phyloP scores from a whole-genome alignment of 352 stramenopile genomes.

The Globisporangium cystogenes region DNA sequence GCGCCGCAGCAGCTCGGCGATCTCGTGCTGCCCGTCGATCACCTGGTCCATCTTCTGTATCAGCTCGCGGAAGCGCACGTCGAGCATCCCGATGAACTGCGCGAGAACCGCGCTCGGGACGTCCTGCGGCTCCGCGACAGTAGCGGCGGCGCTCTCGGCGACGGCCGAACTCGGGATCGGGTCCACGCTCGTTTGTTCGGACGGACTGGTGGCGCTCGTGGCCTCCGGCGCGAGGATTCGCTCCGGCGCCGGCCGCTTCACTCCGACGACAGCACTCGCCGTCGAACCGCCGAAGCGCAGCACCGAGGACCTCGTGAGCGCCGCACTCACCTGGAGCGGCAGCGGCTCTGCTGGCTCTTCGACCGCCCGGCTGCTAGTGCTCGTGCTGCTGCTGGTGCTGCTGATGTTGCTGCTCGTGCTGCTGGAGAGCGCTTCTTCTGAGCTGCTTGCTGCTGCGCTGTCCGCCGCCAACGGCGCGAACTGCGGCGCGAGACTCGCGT shows the following conservation, averaged over 20 bases:
- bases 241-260: not conserved
- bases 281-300: conserved; percentile 19
- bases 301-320: not conserved
- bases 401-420: conserved; percentile 8
- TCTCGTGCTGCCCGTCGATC: conserved; percentile 63
- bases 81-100: conserved; percentile 58
- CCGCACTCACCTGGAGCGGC: not conserved
- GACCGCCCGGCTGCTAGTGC: not conserved
- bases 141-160: not conserved
- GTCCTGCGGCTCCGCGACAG: conserved; percentile 8
- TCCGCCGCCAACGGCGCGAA: not conserved
- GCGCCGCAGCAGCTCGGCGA: conserved; percentile 53
- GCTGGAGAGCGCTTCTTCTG: conserved; percentile 1
- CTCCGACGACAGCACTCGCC: not conserved
- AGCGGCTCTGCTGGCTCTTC: too few relatives aligned
- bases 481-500: not conserved
- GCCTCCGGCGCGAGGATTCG: not conserved
- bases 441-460: not conserved
- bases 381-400: conserved; percentile 9
- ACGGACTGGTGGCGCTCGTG: not conserved
- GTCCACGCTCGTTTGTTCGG: not conserved
- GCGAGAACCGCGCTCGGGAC: conserved; percentile 33
- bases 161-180: not conserved
- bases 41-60: conserved; percentile 69
- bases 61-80: conserved; percentile 72